Conservation (phyloP, 352 stramenopile genomes). For the Aphanomyces euteiches region DNA sequence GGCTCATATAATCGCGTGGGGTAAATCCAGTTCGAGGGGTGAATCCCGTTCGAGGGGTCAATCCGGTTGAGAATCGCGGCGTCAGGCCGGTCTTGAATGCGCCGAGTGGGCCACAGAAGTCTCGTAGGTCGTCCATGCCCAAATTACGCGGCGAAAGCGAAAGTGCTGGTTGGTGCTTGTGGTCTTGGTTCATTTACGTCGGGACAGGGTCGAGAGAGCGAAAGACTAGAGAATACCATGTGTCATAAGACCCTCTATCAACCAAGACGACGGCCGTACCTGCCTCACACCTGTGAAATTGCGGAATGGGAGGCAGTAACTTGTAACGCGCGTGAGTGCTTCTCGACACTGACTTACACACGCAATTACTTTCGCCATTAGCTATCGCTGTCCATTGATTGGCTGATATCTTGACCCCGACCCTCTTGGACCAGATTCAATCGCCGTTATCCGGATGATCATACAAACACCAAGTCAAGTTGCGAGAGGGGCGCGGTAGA, state of each 20-base stretch:
- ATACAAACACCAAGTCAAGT: neutral
- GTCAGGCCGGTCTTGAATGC: conserved; percentile 82
- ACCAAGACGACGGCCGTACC: neutral
- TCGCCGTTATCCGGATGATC: neutral
- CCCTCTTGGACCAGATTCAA: neutral
- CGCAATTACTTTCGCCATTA: conserved; percentile 18
- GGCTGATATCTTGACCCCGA: neutral
- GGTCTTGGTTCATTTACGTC: conserved; percentile 17
- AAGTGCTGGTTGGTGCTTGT: conserved; percentile 50
- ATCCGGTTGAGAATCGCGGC: conserved; percentile 71
- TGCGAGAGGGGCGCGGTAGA: neutral
- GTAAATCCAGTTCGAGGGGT: conserved; percentile 79
- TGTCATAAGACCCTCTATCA: neutral
- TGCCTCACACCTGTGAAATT: conserved; percentile 18
- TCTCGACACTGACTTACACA: conserved; percentile 30
- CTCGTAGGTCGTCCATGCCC: conserved; percentile 78
- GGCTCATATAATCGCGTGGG: conserved; percentile 44
- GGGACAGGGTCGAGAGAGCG: neutral
- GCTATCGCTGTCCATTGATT: conserved; percentile 1
- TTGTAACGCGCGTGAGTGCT: conserved; percentile 27
- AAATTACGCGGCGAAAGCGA: conserved; percentile 74
- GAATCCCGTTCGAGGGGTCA: conserved; percentile 77
- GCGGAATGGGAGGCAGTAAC: conserved; percentile 28
- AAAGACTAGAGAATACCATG: neutral
- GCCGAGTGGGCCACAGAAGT: conserved; percentile 74